Base-by-base conservation (phyloP, 2,329 filamentous ascomycete species). In the Beauveria brongniartii region DNA sequence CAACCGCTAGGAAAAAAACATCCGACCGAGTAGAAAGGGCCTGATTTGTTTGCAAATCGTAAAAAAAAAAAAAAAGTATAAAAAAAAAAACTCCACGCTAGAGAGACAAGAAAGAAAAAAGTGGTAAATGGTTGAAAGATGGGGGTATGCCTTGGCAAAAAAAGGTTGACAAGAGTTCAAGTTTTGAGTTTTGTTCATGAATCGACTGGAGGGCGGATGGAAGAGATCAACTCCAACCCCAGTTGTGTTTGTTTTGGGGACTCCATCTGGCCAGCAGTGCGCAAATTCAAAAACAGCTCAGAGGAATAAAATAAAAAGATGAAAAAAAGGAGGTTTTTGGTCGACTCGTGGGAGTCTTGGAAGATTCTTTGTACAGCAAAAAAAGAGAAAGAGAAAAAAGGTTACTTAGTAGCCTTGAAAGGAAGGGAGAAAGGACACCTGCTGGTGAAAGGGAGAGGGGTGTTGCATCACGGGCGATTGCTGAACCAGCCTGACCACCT, bases 401-500 rank as follows among this genome's bases (percentile, higher is more conserved):
- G 41, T 12, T 40, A n/a, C 47, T 51, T 80, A 82, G 71, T 80
- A 82, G 62, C 79, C 78, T 69, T 80, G 81, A 61, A 82, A 76
- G 62, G 80, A 76, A 55, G 76, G 72, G 66, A 83, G 77, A 57
- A 83, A 73, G 40, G 79, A 76, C 62, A 82, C 76, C 70, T 81
- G 81, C 51, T 80, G 78, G 63, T 82, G 80, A 61, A 83, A 82
- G 26, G 78, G 75, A 54, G 78, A 72, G 62, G 79, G 75, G 61
- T 80, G 76, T 64, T 81, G 80, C 44, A 80, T 73, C 54, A 75
- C 75, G 26, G 78, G 77, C 55, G 74, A 71, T 62, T 79, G 78
- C 68, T 79, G 79, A 63, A 78, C 77, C 69, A 82, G 81, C 71
- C 79, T 78, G 61, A 82, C 74, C 68, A 82, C 72, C 63, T 81